These are phyloP conservation scores for Cyclostephanos invisitatus DNA, from an alignment of 108 stramenopile species.

Conservation along the genomic window DNA sequence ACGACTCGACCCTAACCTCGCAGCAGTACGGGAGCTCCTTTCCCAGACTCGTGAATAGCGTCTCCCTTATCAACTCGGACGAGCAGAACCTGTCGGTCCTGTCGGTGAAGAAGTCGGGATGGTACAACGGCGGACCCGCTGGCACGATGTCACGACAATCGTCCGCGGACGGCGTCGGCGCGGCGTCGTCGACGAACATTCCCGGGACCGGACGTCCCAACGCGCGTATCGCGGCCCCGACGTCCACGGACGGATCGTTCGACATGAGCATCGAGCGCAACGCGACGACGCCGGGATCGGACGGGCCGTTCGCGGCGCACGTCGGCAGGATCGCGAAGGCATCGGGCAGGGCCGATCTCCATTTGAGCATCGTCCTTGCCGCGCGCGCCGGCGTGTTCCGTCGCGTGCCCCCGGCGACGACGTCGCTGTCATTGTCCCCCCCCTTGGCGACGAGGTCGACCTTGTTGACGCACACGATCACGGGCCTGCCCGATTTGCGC, in stretches of 20 bases:
- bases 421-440: slow-evolving; percentile 22
- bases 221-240: slow-evolving; percentile 64
- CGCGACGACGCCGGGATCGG: slow-evolving; percentile 62
- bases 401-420: slow-evolving; percentile 8
- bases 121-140: slow-evolving; percentile 72
- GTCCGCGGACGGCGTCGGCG: slow-evolving; percentile 53
- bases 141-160: slow-evolving; percentile 60
- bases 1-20: slow-evolving; percentile 85
- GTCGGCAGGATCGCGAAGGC: slow-evolving; percentile 79
- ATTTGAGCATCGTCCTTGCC: slow-evolving; percentile 61
- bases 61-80: slow-evolving; percentile 82
- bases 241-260: slow-evolving; percentile 49
- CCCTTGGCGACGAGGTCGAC: slow-evolving; percentile 69
- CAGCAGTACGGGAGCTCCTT: slow-evolving; percentile 96
- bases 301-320: slow-evolving; percentile 55
- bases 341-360: slow-evolving; percentile 72
- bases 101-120: slow-evolving; percentile 77
- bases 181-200: slow-evolving; percentile 59
- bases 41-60: slow-evolving; percentile 74
- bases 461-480: slow-evolving; percentile 91
- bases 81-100: slow-evolving; percentile 84
- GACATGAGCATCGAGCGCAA: slow-evolving; percentile 66
- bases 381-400: slow-evolving; percentile 27
- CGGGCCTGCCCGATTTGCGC: slow-evolving; percentile 47
- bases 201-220: slow-evolving; percentile 82